Conservation (phyloP, 495 filamentous ascomycete species). For the Cercophora sp. region DNA sequence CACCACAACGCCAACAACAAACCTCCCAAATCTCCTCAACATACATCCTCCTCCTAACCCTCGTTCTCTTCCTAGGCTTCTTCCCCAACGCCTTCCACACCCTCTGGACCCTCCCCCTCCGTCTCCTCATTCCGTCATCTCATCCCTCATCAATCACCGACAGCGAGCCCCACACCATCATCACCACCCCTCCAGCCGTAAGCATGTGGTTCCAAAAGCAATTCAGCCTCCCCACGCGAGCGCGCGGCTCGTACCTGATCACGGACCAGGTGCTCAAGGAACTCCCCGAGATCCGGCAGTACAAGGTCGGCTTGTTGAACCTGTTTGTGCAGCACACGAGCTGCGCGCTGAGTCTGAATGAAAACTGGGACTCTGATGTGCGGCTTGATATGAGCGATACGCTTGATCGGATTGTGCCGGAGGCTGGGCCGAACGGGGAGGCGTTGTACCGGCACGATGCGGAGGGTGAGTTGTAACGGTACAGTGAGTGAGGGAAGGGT, state of each 20-base stretch:
- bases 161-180: slow-evolving; percentile 12
- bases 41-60: slow-evolving; percentile 43
- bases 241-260: slow-evolving; percentile 85
- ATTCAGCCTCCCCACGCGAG: slow-evolving; percentile 66
- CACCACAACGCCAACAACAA: slow-evolving; percentile 2
- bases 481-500: slow-evolving; percentile 70
- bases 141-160: slow-evolving; percentile 11
- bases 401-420: slow-evolving; percentile 80
- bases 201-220: slow-evolving; percentile 71
- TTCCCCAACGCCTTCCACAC: slow-evolving; percentile 53
- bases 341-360: slow-evolving; percentile 81
- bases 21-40: slow-evolving; percentile 18
- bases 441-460: slow-evolving; percentile 84
- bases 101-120: slow-evolving; percentile 42
- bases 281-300: slow-evolving; percentile 70
- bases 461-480: slow-evolving; percentile 81
- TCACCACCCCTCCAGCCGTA: slow-evolving; percentile 21
- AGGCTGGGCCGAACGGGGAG: slow-evolving; percentile 58
- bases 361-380: slow-evolving; percentile 69
- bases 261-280: slow-evolving; percentile 64
- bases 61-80: slow-evolving; percentile 49
- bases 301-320: slow-evolving; percentile 83
- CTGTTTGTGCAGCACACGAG: slow-evolving; percentile 90
- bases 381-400: slow-evolving; percentile 89
- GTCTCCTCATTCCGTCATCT: slow-evolving; percentile 25